Base-by-base conservation (phyloP, 805 yeast genomes). In the Saturnispora serradocipensis region DNA sequence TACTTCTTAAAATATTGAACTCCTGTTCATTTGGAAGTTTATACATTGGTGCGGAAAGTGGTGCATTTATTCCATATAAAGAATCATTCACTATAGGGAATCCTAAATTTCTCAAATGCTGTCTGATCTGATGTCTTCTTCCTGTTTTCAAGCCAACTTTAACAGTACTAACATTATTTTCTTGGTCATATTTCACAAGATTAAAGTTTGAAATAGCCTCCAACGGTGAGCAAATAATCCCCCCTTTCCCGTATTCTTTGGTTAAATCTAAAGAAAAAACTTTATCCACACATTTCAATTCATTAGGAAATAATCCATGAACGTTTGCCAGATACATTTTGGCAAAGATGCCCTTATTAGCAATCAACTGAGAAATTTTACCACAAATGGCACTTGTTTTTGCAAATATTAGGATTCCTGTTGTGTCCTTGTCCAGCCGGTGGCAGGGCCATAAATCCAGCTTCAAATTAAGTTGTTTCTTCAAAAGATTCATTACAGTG, bases 61-160 rank as follows among this genome's bases (percentile, higher is more conserved):
- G 38, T 5, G 54, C 54, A 30, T 55, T 48, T 2, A 30, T 28
- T 1, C 68, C 67, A 50, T 66, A 67, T 8, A 66, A 32, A 13
- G 67, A 63, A 51, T 67, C 71, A 46, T 66, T 65, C 4, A 55
- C 56, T 5, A 67, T 64, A 1, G 67, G 68, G 46, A 56, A 58
- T 0, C 73, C 74, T 50, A 75, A 48, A 53, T 74, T 73, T 16
- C 78, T 61, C 13, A 78, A 59, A 60, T 78, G 82, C 13, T 77
- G 75, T 16, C 82, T 65, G 18, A 78, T 74, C 57, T 78, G 82
- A 62, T 78, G 82, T 68, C 69, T 74, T 47, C 73, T 68, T 0
- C 82, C 82, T 0, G 78, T 70, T 7, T 68, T 51, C 1, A 81
- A 77, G 28, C 58, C 57, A 53, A 81, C 76, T 46, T 58, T 43